Base-by-base conservation (phyloP, 768 basidiomycete genomes). In the Lactarius deliciosus region DNA sequence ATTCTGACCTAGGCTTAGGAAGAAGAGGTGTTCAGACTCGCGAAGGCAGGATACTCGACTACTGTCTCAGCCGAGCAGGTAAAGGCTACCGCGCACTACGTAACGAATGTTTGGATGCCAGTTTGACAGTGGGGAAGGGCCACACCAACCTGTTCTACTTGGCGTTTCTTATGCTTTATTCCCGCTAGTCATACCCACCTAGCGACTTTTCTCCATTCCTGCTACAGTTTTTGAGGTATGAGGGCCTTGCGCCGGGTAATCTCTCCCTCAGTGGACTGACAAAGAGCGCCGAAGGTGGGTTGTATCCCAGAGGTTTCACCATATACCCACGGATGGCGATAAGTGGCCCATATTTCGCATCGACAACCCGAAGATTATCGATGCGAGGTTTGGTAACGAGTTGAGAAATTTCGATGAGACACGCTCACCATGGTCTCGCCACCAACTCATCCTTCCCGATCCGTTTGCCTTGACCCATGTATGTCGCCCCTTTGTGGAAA, bases 401-500 rank as follows among this genome's bases (percentile, higher is more conserved):
- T 38, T 64, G 25, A 30, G 25, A 50, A 34, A 45, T 36, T 69
- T 69, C 36, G 47, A 58, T 28, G 65, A 41, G 32, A 57, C 56
- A 50, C 53, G 25, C 25, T 36, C 15, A 9, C 61, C 69, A 9
- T 70, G 69, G 69, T 61, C 63, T 45, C 60, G 34, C 47, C 69
- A 70, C 36, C 69, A 70, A 40, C 69, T 70, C 22, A 64, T 70
- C 61, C 60, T 68, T 3, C 67, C 68, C 38, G 69, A 70, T 58
- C 69, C 67, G 18, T 70, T 65, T 47, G 69, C 62, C 41, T 40
- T 57, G 11, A 70, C 67, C 25, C 57, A 70, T 28, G 69, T 70
- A 25, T 32, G 66, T 38, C 43, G 22, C 22, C 30, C 6, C 15
- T 28, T 36, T 30, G 22, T 28, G 22, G 22, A 10, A 50, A 6